Base-by-base conservation (phyloP, 2,329 filamentous ascomycete genomes). In the Stagonosporopsis vannaccii region DNA sequence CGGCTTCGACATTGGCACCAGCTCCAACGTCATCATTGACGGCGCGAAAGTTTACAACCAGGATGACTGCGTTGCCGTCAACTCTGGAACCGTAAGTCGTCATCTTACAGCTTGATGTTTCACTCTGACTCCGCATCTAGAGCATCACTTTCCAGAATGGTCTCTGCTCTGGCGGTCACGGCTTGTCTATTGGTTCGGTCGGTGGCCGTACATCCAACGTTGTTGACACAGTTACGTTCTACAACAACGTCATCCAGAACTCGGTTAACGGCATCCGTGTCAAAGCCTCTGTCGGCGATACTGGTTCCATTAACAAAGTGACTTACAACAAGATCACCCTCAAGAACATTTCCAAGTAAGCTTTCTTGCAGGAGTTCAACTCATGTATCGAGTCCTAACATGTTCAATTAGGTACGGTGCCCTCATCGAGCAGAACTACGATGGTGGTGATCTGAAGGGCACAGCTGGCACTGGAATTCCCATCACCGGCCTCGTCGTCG, bases 61-160 rank as follows among this genome's bases (percentile, higher is more conserved):
- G 71, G 84, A 86, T 57, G 84, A 86, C 63, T 86, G 84, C 61
- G 72, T 86, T 15, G 84, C 84, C 17, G 73, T 86, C 60, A 86
- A 85, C 75, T 84, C 81, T 2, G 83, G 84, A 57, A 80, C 76
- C 17, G 70, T 64, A 37, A 47, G 63, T 57, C 6, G 8, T 37
- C 35, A 2, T 20, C 53, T 5, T 22, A 4, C 3, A 30, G n/a
- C 5, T 19, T 40, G n/a, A n/a, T 30, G 6, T 13, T 26, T 8
- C 19, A 6, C n/a, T 6, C 54, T 63, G 3, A 65, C 35, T 2
- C 20, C 3, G 13, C 9, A 26, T 15, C 3, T 12, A 65, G 60
- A 39, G 64, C 54, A 75, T 75, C 52, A 69, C 65, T 46, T 75
- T 75, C 63, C 51, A 61, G 23, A 76, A 77, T 36, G 77, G 78